These are phyloP conservation scores for Candida ovalis DNA, from an alignment of 805 yeast genomes.

Conservation along the genomic window DNA sequence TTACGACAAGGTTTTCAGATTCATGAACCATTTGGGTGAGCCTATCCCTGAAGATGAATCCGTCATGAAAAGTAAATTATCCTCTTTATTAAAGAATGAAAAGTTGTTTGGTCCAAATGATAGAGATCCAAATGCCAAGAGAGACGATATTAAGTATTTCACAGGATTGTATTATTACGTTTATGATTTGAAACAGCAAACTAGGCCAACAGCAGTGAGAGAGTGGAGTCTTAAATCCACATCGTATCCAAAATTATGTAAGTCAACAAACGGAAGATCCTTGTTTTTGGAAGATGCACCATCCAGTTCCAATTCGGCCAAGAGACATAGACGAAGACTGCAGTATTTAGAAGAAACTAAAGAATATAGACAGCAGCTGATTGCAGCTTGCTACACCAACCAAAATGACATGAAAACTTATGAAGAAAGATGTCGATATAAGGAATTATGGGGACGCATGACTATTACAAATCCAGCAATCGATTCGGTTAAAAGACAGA, in stretches of 20 bases:
- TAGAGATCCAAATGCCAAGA: slow-evolving; percentile 77
- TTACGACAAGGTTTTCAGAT: slow-evolving; percentile 77
- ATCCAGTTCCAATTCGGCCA: slow-evolving; percentile 17
- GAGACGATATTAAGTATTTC: slow-evolving; percentile 84
- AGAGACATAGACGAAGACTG: slow-evolving; percentile 29
- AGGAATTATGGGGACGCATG: slow-evolving; percentile 20
- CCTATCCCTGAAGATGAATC: slow-evolving; percentile 26
- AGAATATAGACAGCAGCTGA: slow-evolving; percentile 29
- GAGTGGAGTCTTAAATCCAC: slow-evolving; percentile 62
- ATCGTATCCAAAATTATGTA: slow-evolving; percentile 54
- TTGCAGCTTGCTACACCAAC: slow-evolving; percentile 22
- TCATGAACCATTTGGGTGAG: slow-evolving; percentile 61
- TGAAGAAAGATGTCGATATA: slow-evolving; percentile 22
- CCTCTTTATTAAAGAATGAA: slow-evolving; percentile 75
- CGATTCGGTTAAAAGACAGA: slow-evolving; percentile 1
- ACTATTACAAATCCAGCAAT: slow-evolving; percentile 7
- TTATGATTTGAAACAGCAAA: slow-evolving; percentile 73
- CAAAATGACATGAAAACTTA: slow-evolving; percentile 13
- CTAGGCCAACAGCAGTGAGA: slow-evolving; percentile 75
- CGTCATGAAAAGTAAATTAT: slow-evolving; percentile 32
- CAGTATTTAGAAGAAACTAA: slow-evolving; percentile 30
- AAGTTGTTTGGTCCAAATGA: slow-evolving; percentile 83
- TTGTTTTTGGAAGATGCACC: slow-evolving; percentile 68
- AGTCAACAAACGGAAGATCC: slow-evolving; percentile 70
- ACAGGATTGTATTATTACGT: slow-evolving; percentile 70